These are phyloP conservation scores for Phoenix roebelenii DNA, from an alignment of 176 grass and related monocot genomes.

Conservation along the genomic window DNA sequence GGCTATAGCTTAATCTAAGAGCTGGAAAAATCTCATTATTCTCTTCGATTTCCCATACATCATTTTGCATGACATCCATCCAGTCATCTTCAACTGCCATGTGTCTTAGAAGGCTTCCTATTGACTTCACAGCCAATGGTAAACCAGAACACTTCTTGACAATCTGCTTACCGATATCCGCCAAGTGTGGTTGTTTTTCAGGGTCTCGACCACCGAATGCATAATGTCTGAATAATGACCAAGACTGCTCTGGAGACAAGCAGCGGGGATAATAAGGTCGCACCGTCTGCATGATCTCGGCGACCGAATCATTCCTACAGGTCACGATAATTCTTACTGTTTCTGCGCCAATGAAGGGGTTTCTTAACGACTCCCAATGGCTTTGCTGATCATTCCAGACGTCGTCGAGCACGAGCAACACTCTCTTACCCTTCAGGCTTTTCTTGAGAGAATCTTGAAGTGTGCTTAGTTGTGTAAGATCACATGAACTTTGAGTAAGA, in stretches of 20 bases:
- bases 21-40: no score
- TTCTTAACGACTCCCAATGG: constrained; percentile 18
- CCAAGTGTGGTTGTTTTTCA: neutral
- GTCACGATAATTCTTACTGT: constrained; percentile 27
- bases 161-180: constrained; percentile 19
- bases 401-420: constrained; percentile 43
- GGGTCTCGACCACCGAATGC: constrained; percentile 18
- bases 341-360: constrained; percentile 3
- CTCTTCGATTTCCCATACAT: no score
- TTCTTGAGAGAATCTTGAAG: constrained; percentile 4
- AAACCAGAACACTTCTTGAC: constrained; percentile 30
- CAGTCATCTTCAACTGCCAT: no score
- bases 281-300: constrained; percentile 16
- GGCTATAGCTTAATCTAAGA: no score
- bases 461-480: neutral
- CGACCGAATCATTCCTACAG: constrained; percentile 24
- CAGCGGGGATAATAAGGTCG: neutral
- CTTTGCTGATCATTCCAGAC: constrained; percentile 17
- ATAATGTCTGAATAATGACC: constrained; percentile 24
- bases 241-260: constrained; percentile 15
- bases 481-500: neutral
- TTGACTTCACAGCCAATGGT: constrained; percentile 28
- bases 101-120: no score
- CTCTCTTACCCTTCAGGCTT: neutral
- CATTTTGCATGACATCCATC: no score